These are phyloP conservation scores for Trichoderma koningii DNA, from an alignment of 2,329 filamentous ascomycete genomes.

Conservation along the genomic window DNA sequence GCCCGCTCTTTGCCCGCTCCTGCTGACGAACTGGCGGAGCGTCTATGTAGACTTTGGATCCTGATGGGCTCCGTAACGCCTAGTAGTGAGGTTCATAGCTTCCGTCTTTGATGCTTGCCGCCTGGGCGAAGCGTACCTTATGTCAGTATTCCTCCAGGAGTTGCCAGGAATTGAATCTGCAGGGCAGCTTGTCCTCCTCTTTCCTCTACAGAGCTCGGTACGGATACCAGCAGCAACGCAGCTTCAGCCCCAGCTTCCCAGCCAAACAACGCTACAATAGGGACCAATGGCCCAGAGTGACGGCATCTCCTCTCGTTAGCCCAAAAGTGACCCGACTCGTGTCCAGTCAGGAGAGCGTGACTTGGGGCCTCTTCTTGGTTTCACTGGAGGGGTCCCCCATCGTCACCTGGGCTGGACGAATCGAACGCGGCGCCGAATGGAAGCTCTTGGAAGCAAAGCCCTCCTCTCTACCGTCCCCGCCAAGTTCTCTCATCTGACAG, in stretches of 20 bases:
- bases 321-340: neutral
- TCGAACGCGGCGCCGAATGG: constrained; percentile 27
- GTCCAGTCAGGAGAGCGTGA: constrained; percentile 27
- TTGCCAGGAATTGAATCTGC: neutral
- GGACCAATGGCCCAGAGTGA: constrained; percentile 1
- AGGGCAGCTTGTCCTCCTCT: neutral
- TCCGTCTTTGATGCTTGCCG: neutral
- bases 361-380: constrained; percentile 23
- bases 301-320: neutral
- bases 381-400: constrained; percentile 9
- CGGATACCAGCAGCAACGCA: neutral
- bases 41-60: neutral
- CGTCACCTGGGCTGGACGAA: constrained; percentile 25
- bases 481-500: constrained; percentile 26
- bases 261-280: neutral
- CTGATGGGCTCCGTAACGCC: neutral
- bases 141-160: neutral
- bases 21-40: constrained; percentile 8
- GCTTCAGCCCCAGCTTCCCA: constrained; percentile 1
- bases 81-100: no score
- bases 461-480: neutral
- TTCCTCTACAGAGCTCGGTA: neutral
- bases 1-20: neutral
- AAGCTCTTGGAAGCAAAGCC: constrained; percentile 24
- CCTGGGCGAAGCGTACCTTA: neutral